Evolutionary conservation across 2,329 filamentous ascomycete genomes (phyloP).

Genomic region (Botryotinia globosa): DNA sequence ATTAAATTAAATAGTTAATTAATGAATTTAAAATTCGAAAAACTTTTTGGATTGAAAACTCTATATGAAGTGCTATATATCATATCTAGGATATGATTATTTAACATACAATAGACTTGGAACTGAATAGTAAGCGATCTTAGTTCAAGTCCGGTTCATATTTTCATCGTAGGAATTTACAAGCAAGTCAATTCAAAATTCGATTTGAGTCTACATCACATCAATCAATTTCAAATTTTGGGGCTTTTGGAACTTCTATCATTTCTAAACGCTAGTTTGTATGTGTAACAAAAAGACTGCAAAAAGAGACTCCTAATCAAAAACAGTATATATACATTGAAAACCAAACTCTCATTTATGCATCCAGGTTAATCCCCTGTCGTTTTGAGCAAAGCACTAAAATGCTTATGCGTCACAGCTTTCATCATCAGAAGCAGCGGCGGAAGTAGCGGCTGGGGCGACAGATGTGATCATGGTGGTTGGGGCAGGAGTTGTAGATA

Average conservation of each 20-base stretch:
- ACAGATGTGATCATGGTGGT: neutral
- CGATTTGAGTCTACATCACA: too few relatives aligned
- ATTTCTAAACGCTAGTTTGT: slow-evolving; percentile 5
- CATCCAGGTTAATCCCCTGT: neutral
- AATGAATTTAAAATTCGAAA: too few relatives aligned
- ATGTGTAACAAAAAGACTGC: neutral
- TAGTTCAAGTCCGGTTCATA: too few relatives aligned
- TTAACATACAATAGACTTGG: too few relatives aligned
- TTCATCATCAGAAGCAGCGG: neutral
- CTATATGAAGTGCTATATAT: too few relatives aligned
- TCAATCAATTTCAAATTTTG: neutral
- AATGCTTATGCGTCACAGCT: neutral
- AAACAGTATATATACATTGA: slow-evolving; percentile 13
- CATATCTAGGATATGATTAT: too few relatives aligned
- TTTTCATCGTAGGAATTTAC: too few relatives aligned
- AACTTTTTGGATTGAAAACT: too few relatives aligned
- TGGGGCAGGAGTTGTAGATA: neutral
- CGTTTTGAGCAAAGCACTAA: too few relatives aligned
- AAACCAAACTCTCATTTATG: neutral
- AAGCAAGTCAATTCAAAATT: too few relatives aligned
- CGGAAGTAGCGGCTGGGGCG: neutral
- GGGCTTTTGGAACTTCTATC: neutral
- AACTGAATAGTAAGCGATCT: too few relatives aligned
- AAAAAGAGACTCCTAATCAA: neutral
- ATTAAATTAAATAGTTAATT: too few relatives aligned